phyloP scores from a whole-genome alignment of 2,329 filamentous ascomycete species.

The Scolecobasidium constrictum region DNA sequence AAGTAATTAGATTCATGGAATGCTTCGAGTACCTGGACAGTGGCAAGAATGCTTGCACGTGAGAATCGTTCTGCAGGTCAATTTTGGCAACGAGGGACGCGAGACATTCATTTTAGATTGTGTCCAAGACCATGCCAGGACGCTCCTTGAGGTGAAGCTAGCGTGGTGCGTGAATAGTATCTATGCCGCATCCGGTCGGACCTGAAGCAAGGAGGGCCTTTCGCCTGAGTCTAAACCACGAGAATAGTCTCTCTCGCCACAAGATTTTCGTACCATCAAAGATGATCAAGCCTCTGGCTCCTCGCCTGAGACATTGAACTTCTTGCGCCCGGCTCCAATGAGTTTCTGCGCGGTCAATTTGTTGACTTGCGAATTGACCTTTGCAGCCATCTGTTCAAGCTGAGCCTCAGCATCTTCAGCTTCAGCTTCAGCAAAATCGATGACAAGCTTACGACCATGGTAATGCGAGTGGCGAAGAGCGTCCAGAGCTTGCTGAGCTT shows the following conservation, averaged over 20 bases:
- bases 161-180: too few relatives aligned
- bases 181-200: too few relatives aligned
- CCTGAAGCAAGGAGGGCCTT: too few relatives aligned
- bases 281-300: conserved; percentile 32
- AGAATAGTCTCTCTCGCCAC: not conserved
- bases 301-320: conserved; percentile 63
- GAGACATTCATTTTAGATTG: too few relatives aligned
- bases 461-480: conserved; percentile 88
- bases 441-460: conserved; percentile 75
- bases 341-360: conserved; percentile 85
- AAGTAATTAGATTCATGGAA: not conserved
- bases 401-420: conserved; percentile 88
- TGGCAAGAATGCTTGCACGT: too few relatives aligned
- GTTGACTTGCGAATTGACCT: conserved; percentile 81
- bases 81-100: too few relatives aligned
- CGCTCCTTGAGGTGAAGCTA: too few relatives aligned
- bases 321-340: conserved; percentile 71
- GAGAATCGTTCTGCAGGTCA: too few relatives aligned
- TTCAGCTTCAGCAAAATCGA: conserved; percentile 86
- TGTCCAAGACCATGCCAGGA: too few relatives aligned
- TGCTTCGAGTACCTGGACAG: not conserved
- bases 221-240: too few relatives aligned
- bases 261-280: conserved; percentile 21
- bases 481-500: conserved; percentile 84
- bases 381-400: conserved; percentile 94